Conservation (phyloP, 345 rosid genomes). For the Draba incana region DNA sequence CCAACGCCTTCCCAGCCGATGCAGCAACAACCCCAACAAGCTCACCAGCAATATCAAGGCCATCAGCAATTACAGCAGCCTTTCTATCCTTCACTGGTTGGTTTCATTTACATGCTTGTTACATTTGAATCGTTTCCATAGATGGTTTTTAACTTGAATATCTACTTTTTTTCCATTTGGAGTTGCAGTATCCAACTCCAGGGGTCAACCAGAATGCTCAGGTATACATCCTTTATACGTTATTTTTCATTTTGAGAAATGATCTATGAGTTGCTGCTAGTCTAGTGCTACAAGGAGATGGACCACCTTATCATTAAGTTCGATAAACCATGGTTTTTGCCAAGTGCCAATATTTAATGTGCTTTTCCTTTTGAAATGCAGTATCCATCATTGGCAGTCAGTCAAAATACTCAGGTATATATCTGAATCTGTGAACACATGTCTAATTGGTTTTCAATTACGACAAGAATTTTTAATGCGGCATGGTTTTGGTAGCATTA, state of each 20-base stretch:
- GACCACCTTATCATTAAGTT: conserved; percentile 10
- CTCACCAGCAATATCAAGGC: conserved; percentile 65
- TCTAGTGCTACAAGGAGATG: conserved; percentile 10
- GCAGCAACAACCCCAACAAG: conserved; percentile 61
- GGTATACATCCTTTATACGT: conserved; percentile 46
- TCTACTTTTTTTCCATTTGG: conserved; percentile 33
- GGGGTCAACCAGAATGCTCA: conserved; percentile 60
- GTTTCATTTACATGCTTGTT: conserved; percentile 36
- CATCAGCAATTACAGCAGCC: conserved; percentile 61
- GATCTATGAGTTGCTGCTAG: not conserved
- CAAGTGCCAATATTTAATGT: conserved; percentile 11
- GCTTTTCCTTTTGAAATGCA: conserved; percentile 19
- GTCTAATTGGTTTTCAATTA: too few species aligned
- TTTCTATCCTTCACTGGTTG: conserved; percentile 57
- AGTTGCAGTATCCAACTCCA: conserved; percentile 60
- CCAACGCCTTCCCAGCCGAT: conserved; percentile 54
- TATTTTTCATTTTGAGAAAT: not conserved
- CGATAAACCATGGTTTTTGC: conserved; percentile 7
- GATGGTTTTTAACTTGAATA: conserved; percentile 40
- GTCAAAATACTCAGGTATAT: conserved; percentile 68
- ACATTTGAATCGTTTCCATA: conserved; percentile 16
- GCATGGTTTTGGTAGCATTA: not conserved
- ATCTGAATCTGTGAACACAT: too few species aligned
- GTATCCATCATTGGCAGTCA: conserved; percentile 24
- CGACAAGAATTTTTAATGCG: not conserved